Percentiles rank a stretch among this genome's conserved stretches.
Conservation (phyloP, 2,329 filamentous ascomycete genomes). For the Lecanicillium sp. region DNA sequence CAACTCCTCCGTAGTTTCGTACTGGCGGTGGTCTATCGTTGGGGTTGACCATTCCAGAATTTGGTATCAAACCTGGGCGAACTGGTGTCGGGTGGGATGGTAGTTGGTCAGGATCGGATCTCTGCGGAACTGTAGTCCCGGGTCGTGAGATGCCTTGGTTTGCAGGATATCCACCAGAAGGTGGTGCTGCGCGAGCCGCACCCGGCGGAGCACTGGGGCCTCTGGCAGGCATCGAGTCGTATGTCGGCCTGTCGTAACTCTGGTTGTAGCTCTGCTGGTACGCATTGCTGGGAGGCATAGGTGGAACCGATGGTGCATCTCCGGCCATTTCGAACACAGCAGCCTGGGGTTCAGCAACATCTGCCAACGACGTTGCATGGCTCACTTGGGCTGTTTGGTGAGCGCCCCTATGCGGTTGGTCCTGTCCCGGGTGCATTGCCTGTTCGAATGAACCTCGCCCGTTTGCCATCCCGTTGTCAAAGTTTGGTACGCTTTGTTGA, state of each 20-base stretch:
- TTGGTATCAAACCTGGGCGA: constrained; percentile 52
- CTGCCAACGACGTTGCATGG: constrained; percentile 59
- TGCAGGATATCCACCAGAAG: constrained; percentile 18
- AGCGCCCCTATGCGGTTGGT: constrained; percentile 39
- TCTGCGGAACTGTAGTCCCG: constrained; percentile 19
- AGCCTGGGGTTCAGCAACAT: constrained; percentile 53
- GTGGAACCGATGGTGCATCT: constrained; percentile 50
- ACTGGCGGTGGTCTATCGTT: constrained; percentile 50
- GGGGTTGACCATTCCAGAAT: constrained; percentile 43
- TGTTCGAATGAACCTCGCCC: constrained; percentile 38
- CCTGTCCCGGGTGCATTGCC: constrained; percentile 30
- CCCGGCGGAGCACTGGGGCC: constrained; percentile 24
- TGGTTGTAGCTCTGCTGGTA: constrained; percentile 16
- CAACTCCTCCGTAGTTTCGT: constrained; percentile 44
- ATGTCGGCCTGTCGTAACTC: constrained; percentile 17
- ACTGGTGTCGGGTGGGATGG: constrained; percentile 55
- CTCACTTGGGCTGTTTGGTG: constrained; percentile 45
- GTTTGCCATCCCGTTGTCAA: constrained; percentile 11
- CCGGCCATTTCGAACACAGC: constrained; percentile 68
- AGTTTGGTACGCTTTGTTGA: constrained; percentile 9
- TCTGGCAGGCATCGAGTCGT: constrained; percentile 18
- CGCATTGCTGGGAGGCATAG: constrained; percentile 27
- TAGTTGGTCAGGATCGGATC: constrained; percentile 34
- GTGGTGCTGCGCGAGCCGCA: constrained; percentile 11
- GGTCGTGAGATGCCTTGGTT: constrained; percentile 9